These are phyloP conservation scores for Aspergillus novoparasiticus DNA, from an alignment of 2,329 filamentous ascomycete genomes.

Conservation along the genomic window DNA sequence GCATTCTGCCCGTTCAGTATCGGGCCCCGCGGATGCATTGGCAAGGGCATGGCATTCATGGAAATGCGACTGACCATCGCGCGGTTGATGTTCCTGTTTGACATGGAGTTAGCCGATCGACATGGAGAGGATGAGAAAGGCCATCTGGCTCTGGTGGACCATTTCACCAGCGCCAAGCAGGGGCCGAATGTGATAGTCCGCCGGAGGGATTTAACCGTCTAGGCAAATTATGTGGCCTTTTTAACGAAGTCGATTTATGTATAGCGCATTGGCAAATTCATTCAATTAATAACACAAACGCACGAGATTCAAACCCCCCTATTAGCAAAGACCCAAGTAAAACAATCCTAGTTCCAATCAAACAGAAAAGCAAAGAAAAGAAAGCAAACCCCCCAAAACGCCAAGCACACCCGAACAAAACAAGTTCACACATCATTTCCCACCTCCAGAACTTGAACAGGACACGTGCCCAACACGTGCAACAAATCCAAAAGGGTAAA, in stretches of 20 bases:
- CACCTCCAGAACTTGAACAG: neutral
- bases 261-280: neutral
- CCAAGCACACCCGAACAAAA: neutral
- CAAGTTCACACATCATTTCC: neutral
- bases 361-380: neutral
- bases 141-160: conserved; percentile 40
- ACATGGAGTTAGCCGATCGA: conserved; percentile 39
- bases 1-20: conserved; percentile 68
- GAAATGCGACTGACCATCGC: conserved; percentile 45
- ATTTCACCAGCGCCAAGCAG: conserved; percentile 42
- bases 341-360: neutral
- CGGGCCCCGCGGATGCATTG: conserved; percentile 46
- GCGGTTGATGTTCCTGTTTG: conserved; percentile 42
- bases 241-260: neutral
- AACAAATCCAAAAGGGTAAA: neutral
- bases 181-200: conserved; percentile 38
- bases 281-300: neutral
- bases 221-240: neutral
- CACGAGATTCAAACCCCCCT: neutral
- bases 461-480: conserved; percentile 14
- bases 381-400: neutral
- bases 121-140: conserved; percentile 37
- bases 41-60: conserved; percentile 47
- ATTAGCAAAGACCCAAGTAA: neutral
- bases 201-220: neutral